Conservation (phyloP, 371 early-diverging fungal genomes). For the Furculomyces boomerangus region DNA sequence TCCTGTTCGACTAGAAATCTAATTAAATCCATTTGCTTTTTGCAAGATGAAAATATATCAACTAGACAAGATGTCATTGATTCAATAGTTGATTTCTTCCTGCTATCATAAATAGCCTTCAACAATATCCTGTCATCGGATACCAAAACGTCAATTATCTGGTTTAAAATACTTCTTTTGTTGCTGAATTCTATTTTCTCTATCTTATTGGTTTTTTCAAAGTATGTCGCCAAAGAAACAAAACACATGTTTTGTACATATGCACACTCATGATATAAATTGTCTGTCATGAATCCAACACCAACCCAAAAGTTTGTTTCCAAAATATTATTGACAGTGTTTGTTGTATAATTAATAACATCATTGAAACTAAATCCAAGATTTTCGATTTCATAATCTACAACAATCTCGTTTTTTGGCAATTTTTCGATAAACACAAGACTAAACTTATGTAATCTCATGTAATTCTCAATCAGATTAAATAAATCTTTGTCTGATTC, state of each 20-base stretch:
- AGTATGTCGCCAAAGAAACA: background rate
- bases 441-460: too few species aligned
- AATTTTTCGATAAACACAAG: too few species aligned
- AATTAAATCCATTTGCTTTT: conserved; percentile 46
- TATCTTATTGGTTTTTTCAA: background rate
- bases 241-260: too few species aligned
- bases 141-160: conserved; percentile 29
- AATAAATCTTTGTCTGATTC: too few species aligned
- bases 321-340: too few species aligned
- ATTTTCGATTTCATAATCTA: too few species aligned
- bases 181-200: background rate
- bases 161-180: background rate
- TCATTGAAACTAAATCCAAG: too few species aligned
- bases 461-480: too few species aligned
- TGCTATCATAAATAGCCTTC: conserved; percentile 67
- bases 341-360: too few species aligned
- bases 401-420: too few species aligned
- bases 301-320: too few species aligned
- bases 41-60: conserved; percentile 59
- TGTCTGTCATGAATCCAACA: background rate
- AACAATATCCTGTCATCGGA: conserved; percentile 51
- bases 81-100: conserved; percentile 72
- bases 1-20: conserved; percentile 70
- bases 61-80: conserved; percentile 62
- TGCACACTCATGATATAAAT: too few species aligned